Base-by-base conservation (phyloP, 2,329 filamentous ascomycete species). In the Epichloe glyceriae region DNA sequence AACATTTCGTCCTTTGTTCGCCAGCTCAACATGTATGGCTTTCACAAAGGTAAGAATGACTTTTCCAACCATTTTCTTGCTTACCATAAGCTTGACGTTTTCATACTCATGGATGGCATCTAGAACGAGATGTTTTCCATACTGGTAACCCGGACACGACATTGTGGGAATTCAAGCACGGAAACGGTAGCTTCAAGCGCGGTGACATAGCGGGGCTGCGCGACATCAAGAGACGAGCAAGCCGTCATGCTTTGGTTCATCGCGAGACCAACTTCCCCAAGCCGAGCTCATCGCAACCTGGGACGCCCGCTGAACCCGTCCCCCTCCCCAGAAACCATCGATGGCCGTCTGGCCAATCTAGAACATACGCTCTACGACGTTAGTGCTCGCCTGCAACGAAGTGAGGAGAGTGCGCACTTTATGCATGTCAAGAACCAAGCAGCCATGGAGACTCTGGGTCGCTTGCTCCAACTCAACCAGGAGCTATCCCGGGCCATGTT, bases 1-100 rank as follows among this genome's bases (percentile, higher is more conserved):
- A 98, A 98, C 64, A 95, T 97, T 54, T 97, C 93, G 11, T 97
- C 93, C 1, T 98, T 98, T 66, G 93, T 98, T 47, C 82, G 93
- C 46, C 93, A 98, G 70, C 72, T 98, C 47, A 98, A 98, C 65
- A 98, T 98, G 93, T 98, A 98, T 61, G 93, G 93, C 6, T 98
- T 98, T 68, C 93, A 98, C 66, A 98, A 98, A 86, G 90, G 90
- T 94, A 59, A 45, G 64, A 61, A 3, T 15, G 11, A 7, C 14
- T 11, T 10, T 17, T 6, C 38, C n/a, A 19, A 34, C 17, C 30
- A 6, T 46, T 33, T 5, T 14, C 17, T 10, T 48, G 26, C 19
- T 34, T 22, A 17, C 33, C 14, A 15, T 0, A 17, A 34, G 38
- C 47, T 40, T n/a, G 7, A 20, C 41, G 14, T 45, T 6, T 20